Base-by-base conservation (phyloP, 1,284 basidiomycete species). In the Ustilago curta region DNA sequence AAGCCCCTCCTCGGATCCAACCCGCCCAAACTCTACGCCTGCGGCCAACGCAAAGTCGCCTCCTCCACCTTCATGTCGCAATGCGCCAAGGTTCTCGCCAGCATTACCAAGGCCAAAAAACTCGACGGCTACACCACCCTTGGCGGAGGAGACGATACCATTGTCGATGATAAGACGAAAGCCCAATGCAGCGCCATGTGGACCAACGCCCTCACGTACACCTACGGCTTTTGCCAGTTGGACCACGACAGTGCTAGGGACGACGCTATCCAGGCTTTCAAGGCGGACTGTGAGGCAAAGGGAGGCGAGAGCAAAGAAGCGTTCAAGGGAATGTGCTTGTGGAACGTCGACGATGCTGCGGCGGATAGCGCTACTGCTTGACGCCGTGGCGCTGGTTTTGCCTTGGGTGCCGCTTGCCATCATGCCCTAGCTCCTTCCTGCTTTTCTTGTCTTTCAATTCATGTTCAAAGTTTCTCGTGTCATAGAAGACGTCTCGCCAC, bases 161-260 rank as follows among this genome's bases (percentile, higher is more conserved):
- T 74, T 18, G 71, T 74, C n/a, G 66, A 74, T 23, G 66, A 74
- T 0, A 32, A 52, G 29, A 74, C 66, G 8, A 74, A 69, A 39
- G 29, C 59, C 27, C 19, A 48, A 21, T 74, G 71, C 52, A 64
- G 50, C 43, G 54, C 49, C 12, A 61, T 61, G 66, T 65, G 61
- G 66, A 65, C 66, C 18, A 62, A 68, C 31, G 65, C 71, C 8
- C 14, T 60, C 1, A 27, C 31, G 2, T 74, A 65, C 51, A 62
- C 59, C 1, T 74, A 69, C 50, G 71, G 71, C 0, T 69, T 69
- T 48, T 74, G 71, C 37, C 32, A 68, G 32, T 37, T 74, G 35
- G 55, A 69, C n/a, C 53, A 62, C 21, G 71, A 74, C 19, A 19
- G 19, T 5, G 66, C 61, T 14, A 50, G 53, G 12, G 58, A 61